Base-by-base conservation (phyloP, 768 basidiomycete species). In the Pholiota molesta region DNA sequence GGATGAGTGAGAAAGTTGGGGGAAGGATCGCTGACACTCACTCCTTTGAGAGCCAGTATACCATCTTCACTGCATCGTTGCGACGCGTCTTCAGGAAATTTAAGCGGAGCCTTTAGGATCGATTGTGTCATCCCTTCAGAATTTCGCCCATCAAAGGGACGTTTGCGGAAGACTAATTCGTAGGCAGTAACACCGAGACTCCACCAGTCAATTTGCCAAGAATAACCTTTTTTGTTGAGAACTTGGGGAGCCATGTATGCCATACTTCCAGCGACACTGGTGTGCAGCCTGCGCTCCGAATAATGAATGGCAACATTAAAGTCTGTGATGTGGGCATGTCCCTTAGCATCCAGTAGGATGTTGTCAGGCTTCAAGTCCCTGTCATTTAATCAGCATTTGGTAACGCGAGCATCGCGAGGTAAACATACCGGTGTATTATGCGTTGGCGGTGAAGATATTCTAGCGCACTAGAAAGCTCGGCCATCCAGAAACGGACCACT, bases 231-330 rank as follows among this genome's bases (percentile, higher is more conserved):
- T 70, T 92, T 89, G 55, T 85, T 86, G 47, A 98, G 82, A n/a
- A 99, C 91, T 74, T 99, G 95, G 0, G 97, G 96, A 10, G 96
- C 96, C 97, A 99, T 99, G 78, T 99, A 99, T 0, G 97, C 97
- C 94, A 99, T 96, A 70, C 93, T 95, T 3, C 97, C 97, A 7
- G 97, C 97, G 16, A 99, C 92, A 62, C 93, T 94, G 0, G 93
- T 95, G 74, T 99, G 90, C 63, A 91, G 70, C 37, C 96, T 85
- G 56, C 90, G 83, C 62, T 94, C 92, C 11, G 96, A 97, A 73
- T 95, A 98, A 74, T 99, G 97, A 8, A 99, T 97, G 23, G 97
- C 97, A 66, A 99, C 95, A 71, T 99, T 99, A 80, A 99, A 97
- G 77, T 99, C 97, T 9, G 97, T 99, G 68, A 99, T 80, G 72